Percentiles rank a stretch among this genome's conserved stretches.
Conservation (phyloP, 2,329 filamentous ascomycete species). For the Claviceps arundinis region DNA sequence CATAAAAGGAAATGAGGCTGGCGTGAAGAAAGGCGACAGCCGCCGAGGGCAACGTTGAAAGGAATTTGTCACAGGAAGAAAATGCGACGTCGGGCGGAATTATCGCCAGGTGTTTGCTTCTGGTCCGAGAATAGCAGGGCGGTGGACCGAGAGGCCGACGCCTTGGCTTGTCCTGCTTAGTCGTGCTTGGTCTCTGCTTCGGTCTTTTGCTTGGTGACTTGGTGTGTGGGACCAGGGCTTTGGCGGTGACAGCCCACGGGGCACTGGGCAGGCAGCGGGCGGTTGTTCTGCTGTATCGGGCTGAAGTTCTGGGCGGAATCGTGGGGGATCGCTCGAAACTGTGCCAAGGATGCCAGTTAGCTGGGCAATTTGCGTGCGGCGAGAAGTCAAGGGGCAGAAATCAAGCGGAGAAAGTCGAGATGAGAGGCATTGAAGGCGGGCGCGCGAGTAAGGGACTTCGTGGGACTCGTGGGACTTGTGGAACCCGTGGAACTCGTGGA, state of each 20-base stretch:
- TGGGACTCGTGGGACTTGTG: neutral
- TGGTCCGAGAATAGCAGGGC: neutral
- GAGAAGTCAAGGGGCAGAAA: neutral
- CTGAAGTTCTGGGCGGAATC: neutral
- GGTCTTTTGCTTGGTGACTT: neutral
- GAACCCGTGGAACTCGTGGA: neutral
- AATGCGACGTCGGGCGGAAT: conserved; percentile 8
- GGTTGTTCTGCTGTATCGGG: neutral
- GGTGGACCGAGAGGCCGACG: neutral
- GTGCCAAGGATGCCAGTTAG: neutral
- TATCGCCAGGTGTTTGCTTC: conserved; percentile 5
- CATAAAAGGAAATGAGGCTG: neutral
- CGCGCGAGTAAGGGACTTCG: neutral
- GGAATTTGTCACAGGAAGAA: conserved; percentile 1
- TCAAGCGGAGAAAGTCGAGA: no score
- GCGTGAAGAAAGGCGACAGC: neutral
- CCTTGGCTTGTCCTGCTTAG: neutral
- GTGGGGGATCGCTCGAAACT: neutral
- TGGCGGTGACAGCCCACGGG: neutral
- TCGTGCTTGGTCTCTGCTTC: neutral
- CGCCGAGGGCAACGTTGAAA: neutral
- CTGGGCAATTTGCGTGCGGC: neutral
- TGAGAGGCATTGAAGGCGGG: neutral
- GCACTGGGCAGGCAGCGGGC: neutral
- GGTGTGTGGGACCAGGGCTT: neutral